Conservation (phyloP, 179 eudicot genomes). For the Vitellaria paradoxa region DNA sequence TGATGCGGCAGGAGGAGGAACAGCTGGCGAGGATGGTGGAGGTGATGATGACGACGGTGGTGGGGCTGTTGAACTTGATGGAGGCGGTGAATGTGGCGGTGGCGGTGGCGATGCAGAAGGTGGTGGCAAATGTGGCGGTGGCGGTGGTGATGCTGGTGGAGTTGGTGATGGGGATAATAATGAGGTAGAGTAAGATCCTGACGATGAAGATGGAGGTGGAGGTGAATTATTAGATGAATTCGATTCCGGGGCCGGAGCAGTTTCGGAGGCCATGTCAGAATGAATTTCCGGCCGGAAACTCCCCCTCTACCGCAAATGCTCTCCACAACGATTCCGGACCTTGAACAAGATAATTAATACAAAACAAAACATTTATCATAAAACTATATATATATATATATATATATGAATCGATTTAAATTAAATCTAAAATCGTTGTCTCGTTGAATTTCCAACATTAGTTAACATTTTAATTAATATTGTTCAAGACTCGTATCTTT, state of each 20-base stretch:
- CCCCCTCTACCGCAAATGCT: conserved; percentile 19
- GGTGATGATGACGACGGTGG: conserved; percentile 9
- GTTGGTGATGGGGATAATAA: too few species aligned
- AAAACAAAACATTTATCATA: too few species aligned
- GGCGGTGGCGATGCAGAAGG: conserved; percentile 8
- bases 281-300: conserved; percentile 15
- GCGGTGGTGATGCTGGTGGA: too few species aligned
- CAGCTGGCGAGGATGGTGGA: conserved; percentile 22
- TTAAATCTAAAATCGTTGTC: too few species aligned
- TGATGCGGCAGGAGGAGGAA: conserved; percentile 9
- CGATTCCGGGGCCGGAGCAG: conserved; percentile 15
- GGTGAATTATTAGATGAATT: background rate
- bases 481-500: too few species aligned
- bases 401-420: too few species aligned
- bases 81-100: conserved; percentile 7
- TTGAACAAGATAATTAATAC: background rate
- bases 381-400: too few species aligned
- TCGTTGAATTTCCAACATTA: too few species aligned
- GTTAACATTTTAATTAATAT: too few species aligned
- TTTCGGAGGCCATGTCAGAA: conserved; percentile 10
- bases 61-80: background rate
- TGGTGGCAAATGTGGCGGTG: too few species aligned
- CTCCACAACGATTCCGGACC: conserved; percentile 16
- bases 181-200: too few species aligned
- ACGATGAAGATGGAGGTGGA: background rate